Base-by-base conservation (phyloP, 2,329 filamentous ascomycete genomes). In the Sordariomycetes sp. region DNA sequence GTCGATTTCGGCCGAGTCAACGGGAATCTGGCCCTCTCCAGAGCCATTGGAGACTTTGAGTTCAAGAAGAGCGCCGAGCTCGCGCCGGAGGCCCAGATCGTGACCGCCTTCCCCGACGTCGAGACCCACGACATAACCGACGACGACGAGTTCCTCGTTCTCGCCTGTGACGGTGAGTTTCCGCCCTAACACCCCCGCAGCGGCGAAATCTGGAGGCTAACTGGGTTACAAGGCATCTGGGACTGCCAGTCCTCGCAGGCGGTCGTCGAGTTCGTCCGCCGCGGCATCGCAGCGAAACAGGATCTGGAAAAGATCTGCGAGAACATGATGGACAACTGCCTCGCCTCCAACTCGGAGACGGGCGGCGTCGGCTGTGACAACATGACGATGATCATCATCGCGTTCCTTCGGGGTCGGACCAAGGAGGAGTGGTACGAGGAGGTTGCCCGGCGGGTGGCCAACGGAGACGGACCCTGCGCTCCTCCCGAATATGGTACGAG, bases 291-390 rank as follows among this genome's bases (percentile, higher is more conserved):
- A 55, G 92, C 92, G 56, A 96, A 96, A 79, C 94, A 99, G 75
- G 89, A 95, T 55, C 82, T 99, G 56, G 86, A 92, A 59, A 89
- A 89, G 71, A 97, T 99, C 68, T 97, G 93, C 73, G 94, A 99
- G 76, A 99, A 99, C 77, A 96, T 99, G 90, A 99, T 99, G 94
- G 93, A 99, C 79, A 99, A 97, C 78, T 99, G 94, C 71, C 80
- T 99, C 64, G 92, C 94, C 48, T 96, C 92, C 61, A 97, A 96
- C 81, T 96, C 92, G 64, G 94, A 99, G 76, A 97, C 93, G 35
- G 94, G 94, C 58, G 94, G 94, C 62, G 93, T 99, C 61, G 94
- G 94, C 61, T 99, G 94, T 73, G 94, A 99, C 78, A 99, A 99
- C 79, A 99, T 99, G 94, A 99, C 94, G 65, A 97, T 99, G 88